Evolutionary conservation across 1,284 basidiomycete genomes (phyloP).

Genomic region (Salmacisia buchloeana): DNA sequence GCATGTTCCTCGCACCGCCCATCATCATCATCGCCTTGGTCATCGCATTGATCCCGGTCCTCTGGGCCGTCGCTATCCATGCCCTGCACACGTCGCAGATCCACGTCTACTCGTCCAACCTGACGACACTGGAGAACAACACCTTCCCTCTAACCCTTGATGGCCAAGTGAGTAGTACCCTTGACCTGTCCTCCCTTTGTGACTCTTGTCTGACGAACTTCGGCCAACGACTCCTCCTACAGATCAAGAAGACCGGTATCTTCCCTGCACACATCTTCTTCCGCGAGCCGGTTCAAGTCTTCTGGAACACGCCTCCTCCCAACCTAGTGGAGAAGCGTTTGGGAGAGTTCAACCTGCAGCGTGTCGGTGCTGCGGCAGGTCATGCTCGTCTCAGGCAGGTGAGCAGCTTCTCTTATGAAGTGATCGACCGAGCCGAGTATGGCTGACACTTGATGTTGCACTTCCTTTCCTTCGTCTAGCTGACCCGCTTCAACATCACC

Average conservation of each 20-base stretch:
- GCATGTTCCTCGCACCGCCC: constrained; percentile 35
- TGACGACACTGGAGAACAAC: not conserved
- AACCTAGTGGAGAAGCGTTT: constrained; percentile 43
- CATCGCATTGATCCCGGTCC: constrained; percentile 3
- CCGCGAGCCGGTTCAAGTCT: constrained; percentile 46
- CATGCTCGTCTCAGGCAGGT: constrained; percentile 51
- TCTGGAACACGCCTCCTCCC: constrained; percentile 46
- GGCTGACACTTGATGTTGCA: not conserved
- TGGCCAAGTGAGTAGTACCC: not conserved
- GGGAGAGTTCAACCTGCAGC: constrained; percentile 39
- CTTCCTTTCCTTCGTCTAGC: constrained; percentile 14
- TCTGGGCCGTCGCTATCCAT: constrained; percentile 11
- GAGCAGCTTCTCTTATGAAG: not conserved
- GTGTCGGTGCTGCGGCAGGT: constrained; percentile 47
- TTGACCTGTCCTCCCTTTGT: not conserved
- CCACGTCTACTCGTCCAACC: constrained; percentile 8
- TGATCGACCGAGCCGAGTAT: constrained; percentile 6
- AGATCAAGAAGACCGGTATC: constrained; percentile 45
- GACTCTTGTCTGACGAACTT: not conserved
- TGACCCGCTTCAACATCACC: constrained; percentile 47
- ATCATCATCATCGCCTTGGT: constrained; percentile 2
- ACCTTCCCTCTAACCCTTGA: constrained; percentile 10
- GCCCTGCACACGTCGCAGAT: constrained; percentile 7
- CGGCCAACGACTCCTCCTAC: not conserved
- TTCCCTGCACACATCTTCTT: constrained; percentile 52